Percentiles rank a stretch among this genome's conserved stretches.
Evolutionary conservation across 2,329 filamentous ascomycete species (phyloP).

Genomic region (Chrysoporthe austroafricana): DNA sequence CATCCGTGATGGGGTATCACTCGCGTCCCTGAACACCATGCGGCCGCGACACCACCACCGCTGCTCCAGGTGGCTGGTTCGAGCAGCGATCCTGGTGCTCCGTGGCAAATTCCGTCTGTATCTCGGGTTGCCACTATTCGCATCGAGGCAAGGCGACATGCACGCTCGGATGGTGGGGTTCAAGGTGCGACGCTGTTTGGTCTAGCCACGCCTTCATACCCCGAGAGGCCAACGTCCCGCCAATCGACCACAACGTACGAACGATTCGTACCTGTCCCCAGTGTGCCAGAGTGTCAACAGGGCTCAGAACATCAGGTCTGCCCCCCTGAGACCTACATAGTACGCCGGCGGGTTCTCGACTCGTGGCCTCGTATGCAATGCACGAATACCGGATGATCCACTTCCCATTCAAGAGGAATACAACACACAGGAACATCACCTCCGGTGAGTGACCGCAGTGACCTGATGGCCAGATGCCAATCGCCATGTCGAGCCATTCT

Average conservation of each 20-base stretch:
- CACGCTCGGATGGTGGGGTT: conserved; percentile 20
- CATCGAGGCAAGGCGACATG: conserved; percentile 16
- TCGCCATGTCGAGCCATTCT: neutral
- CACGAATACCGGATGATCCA: neutral
- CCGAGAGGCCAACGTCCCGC: neutral
- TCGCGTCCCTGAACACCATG: neutral
- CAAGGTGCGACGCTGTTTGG: conserved; percentile 16
- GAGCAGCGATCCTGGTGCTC: neutral
- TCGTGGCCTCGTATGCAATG: neutral
- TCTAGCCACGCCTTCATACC: neutral
- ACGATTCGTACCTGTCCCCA: neutral
- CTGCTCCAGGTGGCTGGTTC: neutral
- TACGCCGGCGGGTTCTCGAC: neutral
- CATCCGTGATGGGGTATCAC: neutral
- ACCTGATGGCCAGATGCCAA: neutral
- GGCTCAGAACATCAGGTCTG: neutral
- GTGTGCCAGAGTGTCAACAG: neutral
- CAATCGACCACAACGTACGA: neutral
- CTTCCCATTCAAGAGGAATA: neutral
- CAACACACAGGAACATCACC: neutral
- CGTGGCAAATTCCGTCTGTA: no score
- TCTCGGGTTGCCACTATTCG: neutral
- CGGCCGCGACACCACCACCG: neutral
- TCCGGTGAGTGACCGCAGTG: neutral
- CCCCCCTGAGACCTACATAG: neutral